Base-by-base conservation (phyloP, 305 asterid genomes). In the Fraxinus angustifolia region DNA sequence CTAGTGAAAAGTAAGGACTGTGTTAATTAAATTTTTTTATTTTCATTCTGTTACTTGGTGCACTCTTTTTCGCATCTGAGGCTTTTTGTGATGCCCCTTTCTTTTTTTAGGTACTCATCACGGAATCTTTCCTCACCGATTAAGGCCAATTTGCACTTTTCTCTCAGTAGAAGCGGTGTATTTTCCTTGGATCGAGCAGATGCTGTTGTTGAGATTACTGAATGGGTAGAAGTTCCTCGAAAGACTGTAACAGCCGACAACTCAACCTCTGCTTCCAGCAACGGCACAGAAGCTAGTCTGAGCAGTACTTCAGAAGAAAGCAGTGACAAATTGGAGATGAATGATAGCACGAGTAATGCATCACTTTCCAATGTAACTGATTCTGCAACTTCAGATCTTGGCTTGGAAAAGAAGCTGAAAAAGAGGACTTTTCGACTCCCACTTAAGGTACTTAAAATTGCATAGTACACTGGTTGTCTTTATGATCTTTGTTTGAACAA, bases 171-270 rank as follows among this genome's bases (percentile, higher is more conserved):
- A 91, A 96, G 98, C 86, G 98, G 99, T 74, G 83, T 88, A 79
- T 88, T 96, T 80, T 83, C 90, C 30, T 90, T 96, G 89, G 99
- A 96, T 78, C 91, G 98, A 60, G 97, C 97, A 53, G 98, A 96
- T 88, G 97, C 98, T 78, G 93, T 93, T 35, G 65, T 96, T 73
- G 99, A 96, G 84, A 93, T 94, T 88, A 90, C 97, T 65, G 98
- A 96, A 87, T 96, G 99, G 99, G 97, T 96, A 34, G 99, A 96
- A 85, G 94, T 94, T 78, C 98, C 98, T 28, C 83, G 88, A 82
- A 96, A 92, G 91, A 91, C 91, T 91, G 85, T 93, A 78, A 91
- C 98, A 19, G 88, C 81, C 45, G 96, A 93, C 84, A 93, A 93
- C 88, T 88, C 98, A 77, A 91, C 96, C 78, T 88, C 93, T 83